Evolutionary conservation across 129 eudicot genomes (phyloP).

Genomic region (Ambrosia trifida): DNA sequence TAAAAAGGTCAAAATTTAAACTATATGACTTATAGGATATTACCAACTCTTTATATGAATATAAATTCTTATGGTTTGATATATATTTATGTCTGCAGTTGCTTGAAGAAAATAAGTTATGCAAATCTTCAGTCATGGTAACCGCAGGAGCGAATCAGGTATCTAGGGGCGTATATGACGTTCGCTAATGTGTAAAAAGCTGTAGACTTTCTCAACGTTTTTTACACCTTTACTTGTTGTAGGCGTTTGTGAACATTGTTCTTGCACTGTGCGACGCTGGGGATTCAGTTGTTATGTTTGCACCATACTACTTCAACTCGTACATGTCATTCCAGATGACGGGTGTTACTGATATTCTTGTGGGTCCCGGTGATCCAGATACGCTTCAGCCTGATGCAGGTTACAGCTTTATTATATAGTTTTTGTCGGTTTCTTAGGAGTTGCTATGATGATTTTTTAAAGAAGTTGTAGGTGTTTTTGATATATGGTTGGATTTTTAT

Average conservation of each 20-base stretch:
- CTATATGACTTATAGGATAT: background rate
- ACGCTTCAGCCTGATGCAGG: conserved; percentile 98
- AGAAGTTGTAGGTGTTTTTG: background rate
- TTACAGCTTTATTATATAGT: conserved; percentile 22
- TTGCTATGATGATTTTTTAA: conserved; percentile 5
- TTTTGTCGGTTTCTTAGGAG: background rate
- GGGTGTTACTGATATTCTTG: conserved; percentile 84
- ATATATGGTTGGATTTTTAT: too few species aligned
- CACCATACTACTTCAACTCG: conserved; percentile 98
- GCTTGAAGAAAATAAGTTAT: conserved; percentile 62
- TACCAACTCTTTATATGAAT: background rate
- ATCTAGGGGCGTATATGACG: conserved; percentile 9
- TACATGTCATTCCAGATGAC: conserved; percentile 99
- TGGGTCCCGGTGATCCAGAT: conserved; percentile 93
- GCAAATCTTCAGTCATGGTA: conserved; percentile 92
- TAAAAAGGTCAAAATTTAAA: conserved; percentile 55
- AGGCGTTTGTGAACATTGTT: conserved; percentile 98
- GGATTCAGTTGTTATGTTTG: conserved; percentile 96
- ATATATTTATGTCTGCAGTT: conserved; percentile 57
- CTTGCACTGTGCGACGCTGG: conserved; percentile 93
- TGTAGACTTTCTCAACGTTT: background rate
- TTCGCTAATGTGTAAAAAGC: background rate
- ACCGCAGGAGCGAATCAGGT: conserved; percentile 99
- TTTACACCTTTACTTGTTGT: conserved; percentile 24
- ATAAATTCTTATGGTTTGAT: background rate